These are phyloP conservation scores for Malus sieversii DNA, from an alignment of 306 rosid genomes.

Conservation along the genomic window DNA sequence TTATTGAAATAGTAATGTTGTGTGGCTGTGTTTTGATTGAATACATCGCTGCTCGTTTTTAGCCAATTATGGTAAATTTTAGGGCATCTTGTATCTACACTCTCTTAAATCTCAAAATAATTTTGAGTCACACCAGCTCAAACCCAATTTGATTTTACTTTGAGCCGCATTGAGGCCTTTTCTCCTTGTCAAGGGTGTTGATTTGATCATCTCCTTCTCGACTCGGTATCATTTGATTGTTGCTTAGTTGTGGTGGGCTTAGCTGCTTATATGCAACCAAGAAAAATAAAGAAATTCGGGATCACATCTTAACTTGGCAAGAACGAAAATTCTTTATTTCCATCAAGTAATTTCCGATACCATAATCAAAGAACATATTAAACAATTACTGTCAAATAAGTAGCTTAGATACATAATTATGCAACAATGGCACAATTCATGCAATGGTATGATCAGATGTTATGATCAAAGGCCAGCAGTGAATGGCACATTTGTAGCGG, in stretches of 20 bases:
- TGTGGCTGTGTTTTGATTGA: not conserved
- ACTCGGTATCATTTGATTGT: not conserved
- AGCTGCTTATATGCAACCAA: not conserved
- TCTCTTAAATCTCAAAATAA: not conserved
- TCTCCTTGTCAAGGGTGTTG: not conserved
- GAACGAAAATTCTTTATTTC: not conserved
- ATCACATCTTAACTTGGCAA: not conserved
- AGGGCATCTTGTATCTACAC: not conserved
- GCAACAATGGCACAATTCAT: not conserved
- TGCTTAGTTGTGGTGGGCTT: not conserved
- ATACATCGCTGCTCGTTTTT: too few relatives aligned
- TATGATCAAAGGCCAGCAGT: conserved; percentile 14
- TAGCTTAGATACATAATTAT: not conserved
- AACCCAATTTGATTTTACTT: not conserved
- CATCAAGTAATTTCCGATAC: not conserved
- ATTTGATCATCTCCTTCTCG: not conserved
- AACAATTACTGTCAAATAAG: not conserved
- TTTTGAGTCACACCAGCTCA: not conserved
- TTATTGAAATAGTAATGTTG: too few relatives aligned
- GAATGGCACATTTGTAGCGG: conserved; percentile 41
- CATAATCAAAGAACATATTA: not conserved
- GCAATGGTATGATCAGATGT: not conserved
- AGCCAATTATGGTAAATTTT: not conserved
- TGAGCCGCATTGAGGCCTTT: not conserved
- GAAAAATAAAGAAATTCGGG: not conserved